These are phyloP conservation scores for Candida quercuum DNA, from an alignment of 805 yeast genomes.

Conservation along the genomic window DNA sequence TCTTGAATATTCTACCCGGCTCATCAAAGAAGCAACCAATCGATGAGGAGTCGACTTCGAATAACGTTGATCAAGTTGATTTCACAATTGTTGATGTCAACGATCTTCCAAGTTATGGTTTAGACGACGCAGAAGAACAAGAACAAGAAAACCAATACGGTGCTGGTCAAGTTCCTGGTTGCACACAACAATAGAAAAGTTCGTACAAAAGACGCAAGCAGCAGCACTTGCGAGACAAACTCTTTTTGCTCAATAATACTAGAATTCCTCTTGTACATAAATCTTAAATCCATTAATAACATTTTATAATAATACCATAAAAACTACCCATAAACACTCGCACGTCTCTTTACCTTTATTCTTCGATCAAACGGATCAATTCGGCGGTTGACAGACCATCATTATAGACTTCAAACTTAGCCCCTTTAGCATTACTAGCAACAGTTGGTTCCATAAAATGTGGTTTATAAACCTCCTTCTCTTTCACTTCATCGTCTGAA, in stretches of 20 bases:
- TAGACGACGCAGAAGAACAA: slow-evolving; percentile 17
- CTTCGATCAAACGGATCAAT: slow-evolving; percentile 18
- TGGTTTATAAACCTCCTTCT: slow-evolving; percentile 12
- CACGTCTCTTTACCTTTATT: neutral
- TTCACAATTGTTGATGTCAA: slow-evolving; percentile 20
- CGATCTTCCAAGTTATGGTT: slow-evolving; percentile 22
- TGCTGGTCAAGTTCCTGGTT: slow-evolving; percentile 28
- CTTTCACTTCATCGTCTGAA: slow-evolving; percentile 23
- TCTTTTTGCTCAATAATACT: too few relatives aligned
- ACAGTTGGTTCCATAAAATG: slow-evolving; percentile 24
- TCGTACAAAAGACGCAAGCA: too few relatives aligned
- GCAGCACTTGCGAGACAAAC: too few relatives aligned
- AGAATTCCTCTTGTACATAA: too few relatives aligned
- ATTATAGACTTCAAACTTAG: slow-evolving; percentile 7
- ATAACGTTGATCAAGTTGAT: slow-evolving; percentile 25
- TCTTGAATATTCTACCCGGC: slow-evolving; percentile 51
- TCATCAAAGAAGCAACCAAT: slow-evolving; percentile 4
- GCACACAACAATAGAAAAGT: slow-evolving; percentile 34
- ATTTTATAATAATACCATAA: neutral
- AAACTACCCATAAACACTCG: neutral
- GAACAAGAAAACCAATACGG: slow-evolving; percentile 4
- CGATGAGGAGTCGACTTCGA: slow-evolving; percentile 20
- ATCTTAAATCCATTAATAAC: too few relatives aligned
- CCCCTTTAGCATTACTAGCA: slow-evolving; percentile 14
- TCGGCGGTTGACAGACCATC: slow-evolving; percentile 21